A percentile compares a stretch with the other conserved stretches of the same genome.
These are phyloP conservation scores for Beauveria caledonica DNA, from an alignment of 2,329 filamentous ascomycete species.

Conservation along the genomic window DNA sequence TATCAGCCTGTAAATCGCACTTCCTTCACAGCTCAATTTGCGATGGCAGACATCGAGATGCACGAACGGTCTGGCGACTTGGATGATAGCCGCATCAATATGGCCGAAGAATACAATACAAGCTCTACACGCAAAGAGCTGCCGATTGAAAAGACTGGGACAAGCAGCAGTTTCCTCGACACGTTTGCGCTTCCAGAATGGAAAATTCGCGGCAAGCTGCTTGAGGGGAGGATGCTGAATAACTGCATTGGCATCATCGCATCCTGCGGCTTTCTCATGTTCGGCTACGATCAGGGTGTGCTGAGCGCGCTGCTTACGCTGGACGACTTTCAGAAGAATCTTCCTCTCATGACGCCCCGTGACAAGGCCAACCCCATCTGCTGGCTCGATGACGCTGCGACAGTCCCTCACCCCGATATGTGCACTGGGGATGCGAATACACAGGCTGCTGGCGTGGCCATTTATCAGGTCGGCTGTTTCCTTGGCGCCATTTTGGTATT, in stretches of 20 bases:
- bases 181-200: conserved; percentile 19
- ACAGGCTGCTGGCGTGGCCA: conserved; percentile 21
- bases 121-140: neutral
- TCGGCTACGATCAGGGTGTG: conserved; percentile 23
- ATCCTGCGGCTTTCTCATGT: conserved; percentile 10
- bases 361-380: conserved; percentile 19
- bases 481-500: conserved; percentile 22
- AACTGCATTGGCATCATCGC: conserved; percentile 6
- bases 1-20: neutral
- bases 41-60: neutral
- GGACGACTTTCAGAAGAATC: conserved; percentile 20
- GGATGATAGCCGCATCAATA: neutral
- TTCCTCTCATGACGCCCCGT: conserved; percentile 20
- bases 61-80: neutral
- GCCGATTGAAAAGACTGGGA: neutral
- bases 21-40: neutral
- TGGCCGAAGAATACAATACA: neutral
- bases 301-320: conserved; percentile 21
- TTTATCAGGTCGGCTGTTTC: conserved; percentile 23
- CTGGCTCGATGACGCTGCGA: conserved; percentile 17
- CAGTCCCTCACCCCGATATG: conserved; percentile 15
- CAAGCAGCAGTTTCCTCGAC: conserved; percentile 9
- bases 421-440: conserved; percentile 21
- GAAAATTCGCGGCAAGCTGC: conserved; percentile 1
- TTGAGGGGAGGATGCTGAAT: conserved; percentile 2